Evolutionary conservation across 2,329 filamentous ascomycete genomes (phyloP).

Genomic region (Fusarium redolens): DNA sequence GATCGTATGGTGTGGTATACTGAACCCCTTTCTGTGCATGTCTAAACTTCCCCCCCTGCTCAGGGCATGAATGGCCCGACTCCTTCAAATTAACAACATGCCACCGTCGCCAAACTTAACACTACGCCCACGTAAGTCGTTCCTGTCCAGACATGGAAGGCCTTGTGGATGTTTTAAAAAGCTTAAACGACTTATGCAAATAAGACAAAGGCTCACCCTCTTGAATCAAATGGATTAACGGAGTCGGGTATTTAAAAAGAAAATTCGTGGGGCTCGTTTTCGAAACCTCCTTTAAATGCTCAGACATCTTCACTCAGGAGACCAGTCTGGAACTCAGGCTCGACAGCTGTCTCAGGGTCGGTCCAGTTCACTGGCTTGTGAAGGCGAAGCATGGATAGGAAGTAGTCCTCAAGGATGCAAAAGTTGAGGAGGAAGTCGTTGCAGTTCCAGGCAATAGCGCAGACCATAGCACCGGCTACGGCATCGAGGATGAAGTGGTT

Average conservation of each 20-base stretch:
- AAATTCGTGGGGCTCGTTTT: slow-evolving; percentile 21
- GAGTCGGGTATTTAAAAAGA: neutral
- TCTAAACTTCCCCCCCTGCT: slow-evolving; percentile 19
- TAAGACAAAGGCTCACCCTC: neutral
- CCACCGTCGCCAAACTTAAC: slow-evolving; percentile 1
- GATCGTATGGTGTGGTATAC: slow-evolving; percentile 22
- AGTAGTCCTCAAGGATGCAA: slow-evolving; percentile 74
- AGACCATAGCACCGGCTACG: slow-evolving; percentile 74
- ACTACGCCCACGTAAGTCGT: neutral
- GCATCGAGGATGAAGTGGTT: slow-evolving; percentile 81
- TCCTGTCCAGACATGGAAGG: neutral
- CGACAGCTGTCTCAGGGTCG: slow-evolving; percentile 52
- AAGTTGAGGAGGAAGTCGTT: slow-evolving; percentile 70
- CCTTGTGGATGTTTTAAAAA: neutral
- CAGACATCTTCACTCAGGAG: slow-evolving; percentile 41
- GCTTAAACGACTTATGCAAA: neutral
- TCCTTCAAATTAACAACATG: slow-evolving; percentile 10
- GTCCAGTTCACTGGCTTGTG: slow-evolving; percentile 68
- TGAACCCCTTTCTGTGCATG: slow-evolving; percentile 5
- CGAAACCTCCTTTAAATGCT: neutral
- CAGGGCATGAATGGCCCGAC: neutral
- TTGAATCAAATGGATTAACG: neutral
- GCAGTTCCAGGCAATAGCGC: slow-evolving; percentile 70
- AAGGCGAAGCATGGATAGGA: slow-evolving; percentile 70
- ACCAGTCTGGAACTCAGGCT: slow-evolving; percentile 47